Base-by-base conservation (phyloP, 139 green algal genomes). In the Chlamydomonas eustigma region DNA sequence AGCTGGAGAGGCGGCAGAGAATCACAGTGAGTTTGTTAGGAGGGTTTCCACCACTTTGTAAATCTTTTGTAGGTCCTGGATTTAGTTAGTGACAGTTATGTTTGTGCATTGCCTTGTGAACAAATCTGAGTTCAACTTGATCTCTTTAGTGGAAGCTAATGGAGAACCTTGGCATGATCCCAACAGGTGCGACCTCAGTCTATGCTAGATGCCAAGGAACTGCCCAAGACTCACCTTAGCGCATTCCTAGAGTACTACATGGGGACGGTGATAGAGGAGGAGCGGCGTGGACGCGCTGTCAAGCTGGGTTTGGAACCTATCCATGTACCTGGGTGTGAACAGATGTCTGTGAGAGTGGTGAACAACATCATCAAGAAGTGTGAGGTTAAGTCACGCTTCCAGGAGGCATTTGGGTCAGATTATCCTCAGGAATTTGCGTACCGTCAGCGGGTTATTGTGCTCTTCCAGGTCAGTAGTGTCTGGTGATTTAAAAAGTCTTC, bases 391-490 rank as follows among this genome's bases (percentile, higher is more conserved):
- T 78, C 84, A 1, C 84, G 86, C 37, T 74, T 64, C 68, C 24
- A 28, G 37, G 68, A 74, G 24, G 12, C 70, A 30, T 81, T 81
- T 31, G 5, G 22, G 1, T 32, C 2, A 0, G 88, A 86, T 66
- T 95, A 91, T 80, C 76, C 90, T 1, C 78, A 79, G 8, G 86
- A 92, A 39, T 97, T 97, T 75, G 73, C 83, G 6, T 98, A 98
- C 89, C 83, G 85, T 31, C 96, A 97, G 74, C 96, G 97, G 78
- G 94, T 97, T 64, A 84, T 99, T 35, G 73, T 98, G 52, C 85
- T 99, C 51, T 99, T 98, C 83, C 95, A 99, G 85, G 36, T 63
- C n/a, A n/a, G n/a, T n/a, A n/a, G n/a, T n/a, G n/a, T n/a, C n/a
- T n/a, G n/a, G n/a, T n/a, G n/a, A n/a, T n/a, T n/a, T n/a, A n/a